Conservation (phyloP, 31 red algal genomes). For the Asparagopsis taxiformis region DNA sequence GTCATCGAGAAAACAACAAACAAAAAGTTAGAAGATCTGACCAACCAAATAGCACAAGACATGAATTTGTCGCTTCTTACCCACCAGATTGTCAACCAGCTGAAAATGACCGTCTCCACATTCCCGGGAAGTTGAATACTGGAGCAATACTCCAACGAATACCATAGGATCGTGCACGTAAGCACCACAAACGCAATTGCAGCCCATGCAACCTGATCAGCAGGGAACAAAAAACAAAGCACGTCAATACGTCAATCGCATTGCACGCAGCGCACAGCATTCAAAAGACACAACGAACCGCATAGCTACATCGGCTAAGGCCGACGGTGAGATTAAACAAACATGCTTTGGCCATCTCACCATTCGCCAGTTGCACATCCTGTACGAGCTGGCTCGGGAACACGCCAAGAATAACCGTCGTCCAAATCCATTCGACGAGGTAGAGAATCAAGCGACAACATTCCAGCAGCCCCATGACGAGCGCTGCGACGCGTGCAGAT, state of each 20-base stretch:
- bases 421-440: conserved; percentile 70
- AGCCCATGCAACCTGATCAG: conserved; percentile 40
- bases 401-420: conserved; percentile 32
- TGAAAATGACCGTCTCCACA: conserved; percentile 60
- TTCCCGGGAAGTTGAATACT: conserved; percentile 43
- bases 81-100: conserved; percentile 65
- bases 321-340: conserved; percentile 44
- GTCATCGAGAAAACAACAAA: background rate
- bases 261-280: no score
- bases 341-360: conserved; percentile 21
- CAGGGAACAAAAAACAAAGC: no score
- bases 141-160: conserved; percentile 56
- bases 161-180: conserved; percentile 49
- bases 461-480: conserved; percentile 36
- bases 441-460: conserved; percentile 58
- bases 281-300: conserved; percentile 11
- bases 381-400: conserved; percentile 42
- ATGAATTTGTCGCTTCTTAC: no score
- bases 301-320: conserved; percentile 52
- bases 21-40: conserved; percentile 4
- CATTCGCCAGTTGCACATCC: conserved; percentile 14
- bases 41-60: background rate
- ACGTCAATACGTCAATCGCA: no score
- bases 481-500: background rate
- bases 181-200: conserved; percentile 39